Evolutionary conservation across 192 early-diverging fungal genomes (phyloP).

Genomic region (Coemansia umbellata): DNA sequence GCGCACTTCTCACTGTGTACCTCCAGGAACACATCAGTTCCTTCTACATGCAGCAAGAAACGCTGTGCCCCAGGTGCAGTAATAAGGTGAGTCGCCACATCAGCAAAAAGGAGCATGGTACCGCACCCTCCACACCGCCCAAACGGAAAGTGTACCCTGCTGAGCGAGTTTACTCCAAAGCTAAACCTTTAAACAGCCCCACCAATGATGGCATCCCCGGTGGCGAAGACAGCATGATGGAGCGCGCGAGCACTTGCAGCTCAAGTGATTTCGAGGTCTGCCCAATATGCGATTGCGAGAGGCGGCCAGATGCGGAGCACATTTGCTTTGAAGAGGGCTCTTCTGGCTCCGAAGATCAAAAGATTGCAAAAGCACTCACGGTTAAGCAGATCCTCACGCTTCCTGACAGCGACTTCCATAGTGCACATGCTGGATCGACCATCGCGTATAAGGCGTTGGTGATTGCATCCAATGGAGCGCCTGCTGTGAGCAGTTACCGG

Average conservation of each 20-base stretch:
- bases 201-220: not conserved
- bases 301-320: not conserved
- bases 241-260: not conserved
- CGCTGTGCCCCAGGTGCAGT: not conserved
- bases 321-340: not conserved
- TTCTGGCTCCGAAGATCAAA: not conserved
- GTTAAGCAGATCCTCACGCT: not conserved
- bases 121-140: not conserved
- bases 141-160: slow-evolving; percentile 6
- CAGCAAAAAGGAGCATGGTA: slow-evolving; percentile 8
- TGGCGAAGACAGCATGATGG: not conserved
- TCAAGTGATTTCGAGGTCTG: not conserved
- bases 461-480: not conserved
- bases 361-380: not conserved
- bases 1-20: not conserved
- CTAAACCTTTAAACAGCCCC: not conserved
- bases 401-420: not conserved
- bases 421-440: not conserved
- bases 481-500: slow-evolving; percentile 4
- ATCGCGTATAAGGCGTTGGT: slow-evolving; percentile 15
- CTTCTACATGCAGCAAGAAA: not conserved
- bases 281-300: not conserved
- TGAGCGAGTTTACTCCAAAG: slow-evolving; percentile 2
- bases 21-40: not conserved
- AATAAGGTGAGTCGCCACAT: slow-evolving; percentile 1